Evolutionary conservation across 225 moss, liverwort and hornwort species (phyloP).

Genomic region (Polytrichum formosum): DNA sequence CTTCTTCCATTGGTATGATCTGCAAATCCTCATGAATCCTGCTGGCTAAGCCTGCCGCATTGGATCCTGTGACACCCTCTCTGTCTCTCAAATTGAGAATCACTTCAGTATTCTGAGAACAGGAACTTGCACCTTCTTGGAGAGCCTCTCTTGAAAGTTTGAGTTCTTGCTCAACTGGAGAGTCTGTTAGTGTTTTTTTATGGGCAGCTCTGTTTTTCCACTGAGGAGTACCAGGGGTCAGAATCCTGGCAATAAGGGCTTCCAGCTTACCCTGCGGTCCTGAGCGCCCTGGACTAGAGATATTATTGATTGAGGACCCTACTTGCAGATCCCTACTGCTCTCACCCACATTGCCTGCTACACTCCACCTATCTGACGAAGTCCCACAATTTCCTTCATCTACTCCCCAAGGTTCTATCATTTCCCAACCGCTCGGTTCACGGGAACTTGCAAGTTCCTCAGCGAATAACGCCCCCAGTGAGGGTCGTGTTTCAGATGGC

Average conservation of each 20-base stretch:
- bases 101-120: constrained; percentile 7
- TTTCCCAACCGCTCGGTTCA: background rate
- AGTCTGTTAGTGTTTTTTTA: background rate
- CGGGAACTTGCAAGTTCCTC: constrained; percentile 16
- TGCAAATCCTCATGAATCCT: constrained; percentile 4
- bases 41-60: background rate
- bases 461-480: constrained; percentile 27
- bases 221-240: constrained; percentile 16
- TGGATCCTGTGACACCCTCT: constrained; percentile 5
- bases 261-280: constrained; percentile 30
- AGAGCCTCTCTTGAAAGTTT: background rate
- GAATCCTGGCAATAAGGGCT: constrained; percentile 23
- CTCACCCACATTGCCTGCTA: constrained; percentile 12
- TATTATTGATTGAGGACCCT: constrained; percentile 23
- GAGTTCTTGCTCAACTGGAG: background rate
- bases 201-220: background rate
- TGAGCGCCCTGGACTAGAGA: constrained; percentile 22
- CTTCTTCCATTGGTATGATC: background rate
- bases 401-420: background rate
- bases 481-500: constrained; percentile 9
- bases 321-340: constrained; percentile 24
- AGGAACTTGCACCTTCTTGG: constrained; percentile 7
- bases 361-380: constrained; percentile 21
- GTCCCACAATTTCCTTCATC: background rate
- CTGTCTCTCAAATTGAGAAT: background rate